These are phyloP conservation scores for Ophiosphaerella narmari DNA, from an alignment of 2,329 filamentous ascomycete species.

Conservation along the genomic window DNA sequence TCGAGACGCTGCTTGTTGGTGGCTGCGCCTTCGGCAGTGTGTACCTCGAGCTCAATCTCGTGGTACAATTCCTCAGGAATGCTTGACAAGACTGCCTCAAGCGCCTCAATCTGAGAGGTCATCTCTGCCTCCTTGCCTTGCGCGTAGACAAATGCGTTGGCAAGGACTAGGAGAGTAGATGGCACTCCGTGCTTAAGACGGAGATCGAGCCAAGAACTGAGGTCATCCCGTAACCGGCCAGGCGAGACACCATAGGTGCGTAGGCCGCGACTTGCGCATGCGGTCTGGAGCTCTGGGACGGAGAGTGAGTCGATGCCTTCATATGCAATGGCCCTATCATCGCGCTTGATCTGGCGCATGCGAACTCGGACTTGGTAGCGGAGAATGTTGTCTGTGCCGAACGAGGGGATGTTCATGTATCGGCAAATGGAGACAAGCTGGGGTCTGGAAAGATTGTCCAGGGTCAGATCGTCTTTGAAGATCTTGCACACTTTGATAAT, in stretches of 20 bases:
- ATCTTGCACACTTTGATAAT: conserved; percentile 99
- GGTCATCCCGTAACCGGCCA: conserved; percentile 82
- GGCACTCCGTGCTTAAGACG: conserved; percentile 94
- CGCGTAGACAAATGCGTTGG: conserved; percentile 97
- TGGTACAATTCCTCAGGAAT: conserved; percentile 99
- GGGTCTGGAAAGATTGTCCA: conserved; percentile 94
- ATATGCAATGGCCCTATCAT: conserved; percentile 90
- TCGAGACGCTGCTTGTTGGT: conserved; percentile 99
- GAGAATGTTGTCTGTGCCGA: conserved; percentile 96
- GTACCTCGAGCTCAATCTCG: conserved; percentile 97
- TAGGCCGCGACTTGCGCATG: conserved; percentile 88
- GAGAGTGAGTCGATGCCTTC: conserved; percentile 93
- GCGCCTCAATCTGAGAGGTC: conserved; percentile 86
- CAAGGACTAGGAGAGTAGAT: conserved; percentile 90
- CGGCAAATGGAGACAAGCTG: conserved; percentile 97
- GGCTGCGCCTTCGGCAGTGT: conserved; percentile 93
- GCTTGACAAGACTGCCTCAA: conserved; percentile 87
- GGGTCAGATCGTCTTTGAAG: conserved; percentile 95
- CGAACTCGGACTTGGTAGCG: conserved; percentile 95
- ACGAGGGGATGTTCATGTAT: conserved; percentile 97
- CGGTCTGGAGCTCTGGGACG: conserved; percentile 90
- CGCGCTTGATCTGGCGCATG: conserved; percentile 99
- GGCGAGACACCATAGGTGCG: conserved; percentile 92
- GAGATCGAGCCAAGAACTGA: conserved; percentile 92
- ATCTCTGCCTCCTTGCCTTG: conserved; percentile 84